Base-by-base conservation (phyloP, 805 yeast species). In the Metschnikowia reukaufii region DNA sequence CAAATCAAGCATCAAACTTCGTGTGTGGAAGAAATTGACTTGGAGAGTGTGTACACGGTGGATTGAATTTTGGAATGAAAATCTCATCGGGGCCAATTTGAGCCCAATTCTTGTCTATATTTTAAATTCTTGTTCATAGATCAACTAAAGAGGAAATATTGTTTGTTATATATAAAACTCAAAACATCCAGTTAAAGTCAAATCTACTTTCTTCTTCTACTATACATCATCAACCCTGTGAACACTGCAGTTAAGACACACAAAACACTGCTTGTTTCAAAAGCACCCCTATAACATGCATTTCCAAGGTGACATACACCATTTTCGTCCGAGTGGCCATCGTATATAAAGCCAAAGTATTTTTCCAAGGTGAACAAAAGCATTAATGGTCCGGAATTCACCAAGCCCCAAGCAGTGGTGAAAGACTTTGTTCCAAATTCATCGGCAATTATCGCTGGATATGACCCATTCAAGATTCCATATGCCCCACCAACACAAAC, bases 361-460 rank as follows among this genome's bases (percentile, higher is more conserved):
- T 74, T 74, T 40, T 83, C 81, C 50, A 85, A 70, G 2, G 71
- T 42, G 55, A 78, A 79, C 34, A 86, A 75, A 0, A 78, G 67
- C 4, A 79, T 37, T 17, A 84, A 65, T 1, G 89, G 88, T 6
- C 91, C 91, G 0, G 89, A 82, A 19, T 90, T 83, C 13, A 81
- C 65, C 34, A 86, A 65, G 0, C 92, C 89, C 92, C 94, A 86
- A 0, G 84, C 74, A 0, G 91, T 84, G 18, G 89, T 81, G 61
- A 84, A 86, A 0, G 81, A 76, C 6, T 66, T 72, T 0, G 87
- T 76, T 2, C 91, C 91, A 66, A 84, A 85, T 12, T 73, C 68
- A 52, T 86, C 95, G 0, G 90, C 90, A 23, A 85, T 73, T 2
- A 84, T 74, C 0, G 91, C 85, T 3, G 95, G 95, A 60, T 82